A percentile compares a stretch with the other conserved stretches of the same genome.
These are phyloP conservation scores for Gossypium turneri DNA, from an alignment of 345 rosid genomes.

Conservation along the genomic window DNA sequence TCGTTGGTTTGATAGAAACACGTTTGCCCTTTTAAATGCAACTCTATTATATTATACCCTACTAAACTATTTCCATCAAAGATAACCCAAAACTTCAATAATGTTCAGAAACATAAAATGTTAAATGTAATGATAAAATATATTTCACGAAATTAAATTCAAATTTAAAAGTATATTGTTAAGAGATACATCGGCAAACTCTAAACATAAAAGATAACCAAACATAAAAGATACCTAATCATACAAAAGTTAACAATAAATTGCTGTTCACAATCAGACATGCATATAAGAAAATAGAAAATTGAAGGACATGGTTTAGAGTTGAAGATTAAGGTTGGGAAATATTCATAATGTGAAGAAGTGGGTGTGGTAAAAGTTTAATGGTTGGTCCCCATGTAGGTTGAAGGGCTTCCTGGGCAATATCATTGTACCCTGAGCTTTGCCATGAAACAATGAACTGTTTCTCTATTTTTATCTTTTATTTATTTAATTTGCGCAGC, in stretches of 20 bases:
- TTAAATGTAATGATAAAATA: too few species aligned
- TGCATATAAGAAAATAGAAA: slow-evolving; percentile 29
- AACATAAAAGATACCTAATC: too few species aligned
- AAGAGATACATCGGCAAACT: too few species aligned
- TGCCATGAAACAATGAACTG: slow-evolving; percentile 12
- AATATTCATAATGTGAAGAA: not conserved
- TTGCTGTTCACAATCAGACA: not conserved
- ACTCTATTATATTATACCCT: slow-evolving; percentile 21
- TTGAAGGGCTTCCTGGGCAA: slow-evolving; percentile 33
- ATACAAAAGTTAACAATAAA: too few species aligned
- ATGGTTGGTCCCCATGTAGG: slow-evolving; percentile 50
- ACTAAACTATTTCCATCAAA: slow-evolving; percentile 22
- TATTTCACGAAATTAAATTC: too few species aligned
- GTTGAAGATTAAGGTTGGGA: not conserved
- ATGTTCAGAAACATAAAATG: too few species aligned
- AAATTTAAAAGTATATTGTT: too few species aligned
- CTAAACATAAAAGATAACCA: too few species aligned
- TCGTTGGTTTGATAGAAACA: slow-evolving; percentile 21
- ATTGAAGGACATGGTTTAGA: slow-evolving; percentile 25
- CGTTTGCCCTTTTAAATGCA: slow-evolving; percentile 26
- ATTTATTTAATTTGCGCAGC: too few species aligned
- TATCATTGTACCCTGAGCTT: slow-evolving; percentile 52
- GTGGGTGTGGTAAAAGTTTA: slow-evolving; percentile 12
- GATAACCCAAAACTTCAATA: too few species aligned
- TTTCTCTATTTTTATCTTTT: too few species aligned